Evolutionary conservation across 2,329 filamentous ascomycete species (phyloP).

Genomic region (Bisporella sp.): DNA sequence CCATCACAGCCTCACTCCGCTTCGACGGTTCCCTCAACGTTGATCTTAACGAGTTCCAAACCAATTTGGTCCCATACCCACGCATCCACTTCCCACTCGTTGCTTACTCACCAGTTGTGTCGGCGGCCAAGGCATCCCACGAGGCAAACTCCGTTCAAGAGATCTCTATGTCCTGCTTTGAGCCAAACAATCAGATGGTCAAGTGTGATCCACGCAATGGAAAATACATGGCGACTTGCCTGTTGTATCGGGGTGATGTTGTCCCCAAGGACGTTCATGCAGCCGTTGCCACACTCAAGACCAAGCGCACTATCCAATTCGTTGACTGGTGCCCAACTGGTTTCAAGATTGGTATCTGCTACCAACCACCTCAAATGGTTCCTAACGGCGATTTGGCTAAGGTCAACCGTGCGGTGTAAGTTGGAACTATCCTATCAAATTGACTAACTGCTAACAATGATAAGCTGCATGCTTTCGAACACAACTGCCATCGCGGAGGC

Average conservation of each 20-base stretch:
- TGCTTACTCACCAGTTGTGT: constrained; percentile 91
- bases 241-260: constrained; percentile 97
- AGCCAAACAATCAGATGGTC: constrained; percentile 99
- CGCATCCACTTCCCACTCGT: constrained; percentile 99
- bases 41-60: constrained; percentile 99
- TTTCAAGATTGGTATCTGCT: constrained; percentile 99
- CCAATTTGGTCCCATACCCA: constrained; percentile 97
- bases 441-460: constrained; percentile 12
- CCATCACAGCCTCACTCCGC: constrained; percentile 95
- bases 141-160: constrained; percentile 97
- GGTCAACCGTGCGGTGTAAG: constrained; percentile 96
- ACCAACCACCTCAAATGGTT: constrained; percentile 92
- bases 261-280: constrained; percentile 92
- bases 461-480: constrained; percentile 95
- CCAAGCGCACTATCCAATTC: constrained; percentile 98
- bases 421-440: constrained; percentile 23
- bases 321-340: constrained; percentile 99
- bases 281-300: constrained; percentile 94
- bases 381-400: constrained; percentile 96
- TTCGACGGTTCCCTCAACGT: constrained; percentile 99
- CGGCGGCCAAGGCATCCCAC: constrained; percentile 90
- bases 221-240: constrained; percentile 99
- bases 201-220: constrained; percentile 97
- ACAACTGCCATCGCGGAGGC: constrained; percentile 98
- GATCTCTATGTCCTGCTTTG: constrained; percentile 98